These are phyloP conservation scores for Ilyonectria robusta DNA, from an alignment of 2,329 filamentous ascomycete genomes.

Conservation along the genomic window DNA sequence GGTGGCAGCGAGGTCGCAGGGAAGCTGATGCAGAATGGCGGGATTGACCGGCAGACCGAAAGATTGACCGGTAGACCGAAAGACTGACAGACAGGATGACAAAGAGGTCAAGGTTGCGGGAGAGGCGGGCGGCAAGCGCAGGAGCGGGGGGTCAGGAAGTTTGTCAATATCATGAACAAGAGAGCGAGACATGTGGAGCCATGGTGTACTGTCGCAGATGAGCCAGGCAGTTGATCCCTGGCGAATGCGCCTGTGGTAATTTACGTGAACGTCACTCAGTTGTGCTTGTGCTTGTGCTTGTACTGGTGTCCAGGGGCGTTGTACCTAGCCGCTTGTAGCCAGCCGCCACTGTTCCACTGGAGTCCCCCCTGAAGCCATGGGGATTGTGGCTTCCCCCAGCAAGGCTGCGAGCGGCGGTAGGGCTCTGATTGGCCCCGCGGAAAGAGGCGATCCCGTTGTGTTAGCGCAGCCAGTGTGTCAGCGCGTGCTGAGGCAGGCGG, in stretches of 20 bases:
- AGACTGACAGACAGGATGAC: slow-evolving; percentile 24
- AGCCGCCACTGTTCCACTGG: neutral
- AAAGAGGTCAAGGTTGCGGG: slow-evolving; percentile 31
- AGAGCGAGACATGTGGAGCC: slow-evolving; percentile 38
- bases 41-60: neutral
- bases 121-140: slow-evolving; percentile 37
- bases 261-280: too few species aligned
- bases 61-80: neutral
- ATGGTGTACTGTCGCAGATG: slow-evolving; percentile 28
- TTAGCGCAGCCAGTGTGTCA: neutral
- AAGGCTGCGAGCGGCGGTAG: neutral
- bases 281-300: too few species aligned
- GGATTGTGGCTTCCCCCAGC: neutral
- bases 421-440: slow-evolving; percentile 6
- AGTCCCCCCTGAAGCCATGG: neutral
- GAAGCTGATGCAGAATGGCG: neutral
- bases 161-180: slow-evolving; percentile 31
- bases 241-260: neutral
- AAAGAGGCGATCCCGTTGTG: slow-evolving; percentile 1
- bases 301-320: neutral
- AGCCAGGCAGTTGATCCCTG: slow-evolving; percentile 17
- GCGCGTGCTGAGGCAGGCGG: slow-evolving; percentile 17
- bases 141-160: slow-evolving; percentile 46
- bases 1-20: slow-evolving; percentile 8
- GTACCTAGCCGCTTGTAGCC: neutral